These are phyloP conservation scores for Chytriomyces sp. DNA, from an alignment of 192 early-diverging fungal genomes.

Conservation along the genomic window DNA sequence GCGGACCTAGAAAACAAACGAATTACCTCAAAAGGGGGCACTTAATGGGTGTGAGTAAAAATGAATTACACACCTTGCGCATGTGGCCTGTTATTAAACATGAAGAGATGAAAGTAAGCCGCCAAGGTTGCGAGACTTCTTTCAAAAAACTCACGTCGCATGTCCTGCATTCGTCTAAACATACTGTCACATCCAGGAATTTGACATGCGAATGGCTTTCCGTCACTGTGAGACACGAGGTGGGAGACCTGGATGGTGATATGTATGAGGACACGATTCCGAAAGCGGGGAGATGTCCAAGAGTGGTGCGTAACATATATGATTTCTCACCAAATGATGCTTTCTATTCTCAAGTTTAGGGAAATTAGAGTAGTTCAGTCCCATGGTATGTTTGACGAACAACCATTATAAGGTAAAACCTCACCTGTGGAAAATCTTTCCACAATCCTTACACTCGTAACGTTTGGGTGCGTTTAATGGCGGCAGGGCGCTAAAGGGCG, in stretches of 20 bases:
- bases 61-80: neutral
- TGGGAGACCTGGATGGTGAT: neutral
- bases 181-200: slow-evolving; percentile 1
- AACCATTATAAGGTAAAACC: too few species aligned
- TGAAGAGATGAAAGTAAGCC: neutral
- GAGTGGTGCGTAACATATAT: neutral
- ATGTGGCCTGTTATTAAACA: neutral
- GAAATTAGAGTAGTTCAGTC: too few species aligned
- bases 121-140: too few species aligned
- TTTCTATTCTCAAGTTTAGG: too few species aligned
- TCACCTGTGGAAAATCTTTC: neutral
- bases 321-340: neutral
- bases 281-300: neutral
- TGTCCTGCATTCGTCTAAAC: slow-evolving; percentile 17
- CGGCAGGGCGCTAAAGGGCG: too few species aligned
- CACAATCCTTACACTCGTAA: neutral
- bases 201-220: slow-evolving; percentile 4
- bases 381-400: too few species aligned
- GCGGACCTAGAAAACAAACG: too few species aligned
- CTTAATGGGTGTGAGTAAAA: neutral
- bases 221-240: slow-evolving; percentile 5
- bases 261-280: neutral
- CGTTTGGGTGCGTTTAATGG: too few species aligned
- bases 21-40: too few species aligned
- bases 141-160: neutral